Conservation (phyloP, 2,329 filamentous ascomycete species). For the Cladophialophora chaetospira region DNA sequence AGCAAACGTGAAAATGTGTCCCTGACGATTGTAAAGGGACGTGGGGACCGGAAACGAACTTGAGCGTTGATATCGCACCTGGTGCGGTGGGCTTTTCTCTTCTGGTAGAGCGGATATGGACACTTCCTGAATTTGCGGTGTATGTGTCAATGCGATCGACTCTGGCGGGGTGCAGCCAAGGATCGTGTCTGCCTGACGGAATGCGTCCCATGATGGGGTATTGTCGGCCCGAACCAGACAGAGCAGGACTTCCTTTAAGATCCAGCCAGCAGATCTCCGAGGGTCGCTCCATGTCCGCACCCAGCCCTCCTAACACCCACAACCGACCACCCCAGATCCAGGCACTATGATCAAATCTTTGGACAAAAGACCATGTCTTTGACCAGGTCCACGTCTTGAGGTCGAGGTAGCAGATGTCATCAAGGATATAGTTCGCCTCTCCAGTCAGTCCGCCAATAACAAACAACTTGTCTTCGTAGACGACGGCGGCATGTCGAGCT, state of each 20-base stretch:
- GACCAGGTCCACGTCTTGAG: conserved; percentile 98
- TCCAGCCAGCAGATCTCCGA: conserved; percentile 98
- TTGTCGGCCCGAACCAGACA: conserved; percentile 49
- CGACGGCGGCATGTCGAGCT: conserved; percentile 87
- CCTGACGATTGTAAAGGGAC: conserved; percentile 87
- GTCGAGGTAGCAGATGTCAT: conserved; percentile 96
- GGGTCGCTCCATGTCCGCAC: conserved; percentile 94
- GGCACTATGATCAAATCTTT: conserved; percentile 90
- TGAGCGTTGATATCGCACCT: conserved; percentile 83
- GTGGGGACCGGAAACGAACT: conserved; percentile 83
- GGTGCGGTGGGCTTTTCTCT: conserved; percentile 65
- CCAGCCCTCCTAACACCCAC: conserved; percentile 95
- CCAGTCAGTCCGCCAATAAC: conserved; percentile 95
- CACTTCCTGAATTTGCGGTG: conserved; percentile 69
- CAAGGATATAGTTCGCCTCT: conserved; percentile 85
- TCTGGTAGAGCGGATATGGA: conserved; percentile 57
- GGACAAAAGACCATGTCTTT: conserved; percentile 90
- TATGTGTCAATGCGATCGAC: conserved; percentile 55
- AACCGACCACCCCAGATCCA: conserved; percentile 91
- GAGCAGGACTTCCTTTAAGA: conserved; percentile 84
- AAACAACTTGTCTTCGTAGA: conserved; percentile 96
- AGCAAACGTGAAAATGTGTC: conserved; percentile 93
- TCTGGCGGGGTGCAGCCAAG: conserved; percentile 43
- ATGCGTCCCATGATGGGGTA: conserved; percentile 26
- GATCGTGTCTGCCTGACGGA: conserved; percentile 38